phyloP scores from a whole-genome alignment of 73 alveolate species.

The Breviolum minutum region DNA sequence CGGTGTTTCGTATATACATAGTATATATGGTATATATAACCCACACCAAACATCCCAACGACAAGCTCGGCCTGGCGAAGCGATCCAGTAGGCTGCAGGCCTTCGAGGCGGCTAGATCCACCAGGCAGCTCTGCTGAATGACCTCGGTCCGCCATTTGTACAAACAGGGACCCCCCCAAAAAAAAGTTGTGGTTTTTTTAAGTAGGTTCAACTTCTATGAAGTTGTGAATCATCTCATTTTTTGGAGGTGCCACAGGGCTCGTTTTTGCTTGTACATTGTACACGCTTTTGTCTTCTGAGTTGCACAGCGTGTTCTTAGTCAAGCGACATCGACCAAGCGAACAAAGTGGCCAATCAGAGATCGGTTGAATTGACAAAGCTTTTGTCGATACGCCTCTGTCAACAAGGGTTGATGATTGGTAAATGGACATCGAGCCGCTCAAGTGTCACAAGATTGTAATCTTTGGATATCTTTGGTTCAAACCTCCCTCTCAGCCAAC shows the following conservation, averaged over 20 bases:
- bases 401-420: not conserved
- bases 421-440: not conserved
- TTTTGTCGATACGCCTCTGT: conserved; percentile 45
- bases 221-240: not conserved
- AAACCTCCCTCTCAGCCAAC: conserved; percentile 60
- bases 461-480: not conserved
- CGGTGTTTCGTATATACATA: not conserved
- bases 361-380: conserved; percentile 49
- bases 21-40: not conserved
- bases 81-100: conserved; percentile 23
- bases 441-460: not conserved
- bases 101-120: conserved; percentile 63
- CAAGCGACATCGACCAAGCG: conserved; percentile 63
- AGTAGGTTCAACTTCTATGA: no score
- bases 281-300: not conserved
- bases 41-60: not conserved
- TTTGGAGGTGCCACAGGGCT: not conserved
- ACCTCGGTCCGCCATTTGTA: not conserved
- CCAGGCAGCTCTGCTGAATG: conserved; percentile 70
- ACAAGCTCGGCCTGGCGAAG: conserved; percentile 16
- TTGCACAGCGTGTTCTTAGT: not conserved
- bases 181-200: no score
- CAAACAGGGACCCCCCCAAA: not conserved
- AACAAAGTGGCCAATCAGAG: conserved; percentile 50
- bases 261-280: not conserved